Percentiles rank a stretch among this genome's conserved stretches.
Conservation (phyloP, 2,329 filamentous ascomycete genomes). For the Fusarium dlaminii region DNA sequence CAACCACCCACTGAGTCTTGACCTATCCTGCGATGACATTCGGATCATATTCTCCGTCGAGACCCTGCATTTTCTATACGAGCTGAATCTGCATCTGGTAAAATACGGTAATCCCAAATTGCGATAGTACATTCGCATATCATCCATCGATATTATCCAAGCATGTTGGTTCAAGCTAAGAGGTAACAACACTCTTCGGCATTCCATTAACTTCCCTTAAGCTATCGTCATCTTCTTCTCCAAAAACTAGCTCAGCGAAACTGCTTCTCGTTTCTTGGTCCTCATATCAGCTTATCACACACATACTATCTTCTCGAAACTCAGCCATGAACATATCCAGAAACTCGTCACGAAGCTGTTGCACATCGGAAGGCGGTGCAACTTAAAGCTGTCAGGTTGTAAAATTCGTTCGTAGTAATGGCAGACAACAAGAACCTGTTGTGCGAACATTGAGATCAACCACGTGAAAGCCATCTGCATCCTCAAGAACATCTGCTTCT, state of each 20-base stretch:
- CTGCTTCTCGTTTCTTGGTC: conserved; percentile 39
- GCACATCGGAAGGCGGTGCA: conserved; percentile 43
- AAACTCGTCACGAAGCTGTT: conserved; percentile 38
- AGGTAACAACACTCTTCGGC: conserved; percentile 45
- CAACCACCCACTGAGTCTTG: conserved; percentile 2
- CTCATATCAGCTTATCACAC: conserved; percentile 48
- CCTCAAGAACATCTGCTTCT: conserved; percentile 48
- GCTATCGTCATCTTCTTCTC: conserved; percentile 38
- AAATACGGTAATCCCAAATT: neutral
- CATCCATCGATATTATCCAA: neutral
- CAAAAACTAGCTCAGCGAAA: conserved; percentile 46
- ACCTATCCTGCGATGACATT: neutral
- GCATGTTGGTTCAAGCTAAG: conserved; percentile 7
- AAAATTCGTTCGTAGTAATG: conserved; percentile 45
- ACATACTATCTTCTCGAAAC: conserved; percentile 43
- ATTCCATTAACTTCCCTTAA: conserved; percentile 38
- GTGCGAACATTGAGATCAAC: conserved; percentile 50
- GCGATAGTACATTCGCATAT: neutral
- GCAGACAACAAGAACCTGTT: conserved; percentile 45
- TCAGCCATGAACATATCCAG: conserved; percentile 37
- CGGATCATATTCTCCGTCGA: neutral
- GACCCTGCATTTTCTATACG: neutral
- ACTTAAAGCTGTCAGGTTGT: conserved; percentile 38
- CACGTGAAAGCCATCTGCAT: conserved; percentile 36
- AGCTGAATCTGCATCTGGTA: neutral